phyloP scores from a whole-genome alignment of 257 asterid species.

The Solanum habrochaites region DNA sequence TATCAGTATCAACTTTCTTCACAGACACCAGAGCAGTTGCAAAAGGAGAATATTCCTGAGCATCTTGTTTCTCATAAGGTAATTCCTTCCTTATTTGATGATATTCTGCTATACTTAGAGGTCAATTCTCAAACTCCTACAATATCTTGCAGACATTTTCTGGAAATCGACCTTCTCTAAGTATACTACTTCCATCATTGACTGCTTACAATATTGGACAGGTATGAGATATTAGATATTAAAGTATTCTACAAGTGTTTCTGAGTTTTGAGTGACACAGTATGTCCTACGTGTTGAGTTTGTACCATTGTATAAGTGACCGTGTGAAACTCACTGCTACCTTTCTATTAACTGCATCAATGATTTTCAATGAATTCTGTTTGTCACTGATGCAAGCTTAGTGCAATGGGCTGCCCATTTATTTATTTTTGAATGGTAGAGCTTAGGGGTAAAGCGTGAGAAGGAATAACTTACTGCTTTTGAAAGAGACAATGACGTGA shows the following conservation, averaged over 20 bases:
- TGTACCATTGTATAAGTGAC: background rate
- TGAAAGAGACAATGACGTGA: background rate
- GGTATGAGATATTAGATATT: constrained; percentile 32
- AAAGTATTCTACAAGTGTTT: background rate
- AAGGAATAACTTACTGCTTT: background rate
- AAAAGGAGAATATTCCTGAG: constrained; percentile 65
- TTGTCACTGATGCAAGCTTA: background rate
- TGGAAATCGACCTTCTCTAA: constrained; percentile 94
- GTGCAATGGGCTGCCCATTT: background rate
- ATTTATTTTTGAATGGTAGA: background rate
- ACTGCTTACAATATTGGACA: constrained; percentile 91
- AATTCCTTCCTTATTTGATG: background rate
- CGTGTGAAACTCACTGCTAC: background rate
- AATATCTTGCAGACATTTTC: constrained; percentile 65
- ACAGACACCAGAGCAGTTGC: constrained; percentile 87
- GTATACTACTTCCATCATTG: constrained; percentile 84
- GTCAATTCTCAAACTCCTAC: background rate
- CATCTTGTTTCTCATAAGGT: constrained; percentile 93
- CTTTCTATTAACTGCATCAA: background rate
- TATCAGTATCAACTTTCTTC: background rate
- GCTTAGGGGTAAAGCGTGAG: background rate
- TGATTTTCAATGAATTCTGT: background rate
- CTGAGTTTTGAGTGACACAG: background rate
- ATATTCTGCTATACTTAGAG: background rate
- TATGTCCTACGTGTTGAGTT: background rate